Conservation (phyloP, 495 filamentous ascomycete genomes). For the Penicillium mononematosum region DNA sequence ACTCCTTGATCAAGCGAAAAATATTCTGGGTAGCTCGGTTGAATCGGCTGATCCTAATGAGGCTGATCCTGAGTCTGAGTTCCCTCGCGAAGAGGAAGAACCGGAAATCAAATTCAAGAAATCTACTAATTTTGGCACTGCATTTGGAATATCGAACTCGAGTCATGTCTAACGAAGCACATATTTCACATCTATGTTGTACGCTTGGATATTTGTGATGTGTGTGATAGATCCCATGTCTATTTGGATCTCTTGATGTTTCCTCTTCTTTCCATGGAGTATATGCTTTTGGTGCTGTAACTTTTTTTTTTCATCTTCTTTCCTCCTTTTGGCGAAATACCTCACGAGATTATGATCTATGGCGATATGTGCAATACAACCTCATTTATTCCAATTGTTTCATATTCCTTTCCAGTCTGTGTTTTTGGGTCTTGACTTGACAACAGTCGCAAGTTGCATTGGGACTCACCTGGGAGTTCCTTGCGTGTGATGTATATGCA, state of each 20-base stretch:
- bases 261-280: slow-evolving; percentile 4
- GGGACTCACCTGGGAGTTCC: slow-evolving; percentile 19
- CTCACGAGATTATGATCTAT: slow-evolving; percentile 30
- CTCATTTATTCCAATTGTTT: slow-evolving; percentile 14
- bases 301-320: slow-evolving; percentile 2
- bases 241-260: slow-evolving; percentile 7
- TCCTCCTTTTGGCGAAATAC: slow-evolving; percentile 15
- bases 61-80: slow-evolving; percentile 31
- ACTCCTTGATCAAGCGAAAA: slow-evolving; percentile 42
- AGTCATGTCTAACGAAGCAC: slow-evolving; percentile 17
- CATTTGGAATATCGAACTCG: slow-evolving; percentile 38
- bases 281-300: neutral
- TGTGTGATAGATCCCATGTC: slow-evolving; percentile 13
- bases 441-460: slow-evolving; percentile 5
- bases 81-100: slow-evolving; percentile 41
- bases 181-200: slow-evolving; percentile 9
- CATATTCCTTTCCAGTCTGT: neutral
- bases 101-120: slow-evolving; percentile 58
- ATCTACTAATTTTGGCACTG: slow-evolving; percentile 62
- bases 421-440: slow-evolving; percentile 6
- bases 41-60: slow-evolving; percentile 26
- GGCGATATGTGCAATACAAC: slow-evolving; percentile 22
- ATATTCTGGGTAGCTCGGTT: slow-evolving; percentile 23
- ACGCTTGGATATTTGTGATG: slow-evolving; percentile 15
- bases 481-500: slow-evolving; percentile 28